Evolutionary conservation across 23 red algal species (phyloP).

Genomic region (Cyanidioschyzon merolae): DNA sequence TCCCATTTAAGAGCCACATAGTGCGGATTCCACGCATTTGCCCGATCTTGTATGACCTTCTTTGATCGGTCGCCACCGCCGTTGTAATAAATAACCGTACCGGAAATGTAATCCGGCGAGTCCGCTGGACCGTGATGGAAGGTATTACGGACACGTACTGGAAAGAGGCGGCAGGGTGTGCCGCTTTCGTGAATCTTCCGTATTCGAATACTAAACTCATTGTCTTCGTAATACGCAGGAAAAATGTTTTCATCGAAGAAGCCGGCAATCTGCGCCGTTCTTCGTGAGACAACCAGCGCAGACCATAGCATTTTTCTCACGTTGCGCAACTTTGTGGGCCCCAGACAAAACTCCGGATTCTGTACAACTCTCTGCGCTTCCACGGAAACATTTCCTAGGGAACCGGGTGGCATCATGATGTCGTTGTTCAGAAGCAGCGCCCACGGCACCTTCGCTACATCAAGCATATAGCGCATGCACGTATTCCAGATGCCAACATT

Average conservation of each 20-base stretch:
- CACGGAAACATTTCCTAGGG: not conserved
- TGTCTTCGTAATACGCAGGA: not conserved
- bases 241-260: constrained; percentile 14
- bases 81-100: not conserved
- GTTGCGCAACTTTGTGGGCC: not conserved
- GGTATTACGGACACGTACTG: not conserved
- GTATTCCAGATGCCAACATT: constrained; percentile 1
- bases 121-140: constrained; percentile 9
- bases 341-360: not conserved
- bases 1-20: not conserved
- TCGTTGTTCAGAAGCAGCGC: constrained; percentile 2
- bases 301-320: not conserved
- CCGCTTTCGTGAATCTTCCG: not conserved
- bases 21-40: constrained; percentile 3
- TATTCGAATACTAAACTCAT: not conserved
- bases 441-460: not conserved
- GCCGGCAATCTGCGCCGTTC: not conserved
- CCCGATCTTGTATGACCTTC: not conserved
- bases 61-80: not conserved
- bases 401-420: not conserved
- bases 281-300: not conserved
- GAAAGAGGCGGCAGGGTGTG: not conserved
- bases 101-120: not conserved
- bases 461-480: constrained; percentile 2
- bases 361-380: not conserved